Evolutionary conservation across 2,329 filamentous ascomycete genomes (phyloP).

Genomic region (Trichoderma sp.): DNA sequence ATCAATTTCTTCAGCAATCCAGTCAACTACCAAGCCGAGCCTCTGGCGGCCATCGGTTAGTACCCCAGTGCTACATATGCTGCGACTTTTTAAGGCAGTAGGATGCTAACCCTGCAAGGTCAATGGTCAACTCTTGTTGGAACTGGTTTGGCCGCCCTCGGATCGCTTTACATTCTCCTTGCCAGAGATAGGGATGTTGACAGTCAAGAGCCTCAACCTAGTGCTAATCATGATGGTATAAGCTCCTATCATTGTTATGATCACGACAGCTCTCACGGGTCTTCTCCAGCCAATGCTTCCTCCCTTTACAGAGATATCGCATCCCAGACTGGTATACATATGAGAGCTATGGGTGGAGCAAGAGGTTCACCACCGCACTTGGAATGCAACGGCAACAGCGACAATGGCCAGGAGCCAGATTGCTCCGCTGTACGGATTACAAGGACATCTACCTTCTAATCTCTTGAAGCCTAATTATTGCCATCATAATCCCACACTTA

Average conservation of each 20-base stretch:
- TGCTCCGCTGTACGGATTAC: background rate
- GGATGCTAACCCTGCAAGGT: constrained; percentile 35
- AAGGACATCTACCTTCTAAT: background rate
- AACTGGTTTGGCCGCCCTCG: constrained; percentile 57
- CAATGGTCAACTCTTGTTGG: constrained; percentile 64
- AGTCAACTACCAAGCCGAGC: constrained; percentile 61
- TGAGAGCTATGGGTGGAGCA: background rate
- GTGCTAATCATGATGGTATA: background rate
- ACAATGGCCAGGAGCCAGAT: background rate
- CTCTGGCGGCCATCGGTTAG: constrained; percentile 61
- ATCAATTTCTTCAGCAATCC: constrained; percentile 62
- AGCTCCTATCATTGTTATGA: constrained; percentile 22
- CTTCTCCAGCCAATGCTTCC: background rate
- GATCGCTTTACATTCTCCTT: constrained; percentile 58
- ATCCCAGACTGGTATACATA: background rate
- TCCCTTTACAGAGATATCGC: background rate
- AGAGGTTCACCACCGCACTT: background rate
- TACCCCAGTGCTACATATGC: background rate
- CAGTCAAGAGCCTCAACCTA: constrained; percentile 3
- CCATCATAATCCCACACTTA: background rate
- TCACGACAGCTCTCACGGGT: background rate
- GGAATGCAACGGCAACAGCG: background rate
- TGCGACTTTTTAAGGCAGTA: background rate
- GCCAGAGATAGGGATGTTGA: constrained; percentile 35
- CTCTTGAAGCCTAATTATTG: background rate